Base-by-base conservation (phyloP, 176 grass and related monocot species). In the Triticum turgidum region DNA sequence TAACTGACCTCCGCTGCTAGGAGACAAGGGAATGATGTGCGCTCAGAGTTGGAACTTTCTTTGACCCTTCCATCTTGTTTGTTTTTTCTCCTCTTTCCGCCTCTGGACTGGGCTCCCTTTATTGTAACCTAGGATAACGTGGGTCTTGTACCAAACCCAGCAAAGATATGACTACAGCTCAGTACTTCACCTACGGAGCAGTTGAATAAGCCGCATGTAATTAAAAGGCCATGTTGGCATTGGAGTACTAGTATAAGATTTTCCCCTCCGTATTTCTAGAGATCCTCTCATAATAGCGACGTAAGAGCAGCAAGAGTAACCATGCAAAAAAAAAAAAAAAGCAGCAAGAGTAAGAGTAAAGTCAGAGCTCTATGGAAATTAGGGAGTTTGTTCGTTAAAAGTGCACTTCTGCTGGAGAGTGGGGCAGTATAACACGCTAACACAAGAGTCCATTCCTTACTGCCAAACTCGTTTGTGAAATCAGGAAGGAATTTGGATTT, bases 11-110 rank as follows among this genome's bases (percentile, higher is more conserved):
- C 4, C 0, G 12, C 24, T 34, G 44, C 39, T 70, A 77, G n/a
- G 32, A 37, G 70, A 91, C 78, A 85, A 76, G 78, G 20, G 78
- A 85, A 85, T 70, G 81, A 54, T 10, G 15, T 11, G 77, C 3
- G 32, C 42, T 9, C 82, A 6, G 69, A 3, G 38, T 77, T 83
- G 82, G 81, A 91, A 72, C 64, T 70, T 85, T 88, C 86, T 65
- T 11, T 77, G 47, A 71, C 76, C 49, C 76, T 69, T 74, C 56
- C 33, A 6, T 32, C 11, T 9, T 4, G 0, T 39, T 32, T 51
- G 11, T 35, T 77, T 2, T 14, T 6, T 17, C 7, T 47, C 9
- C 39, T 61, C 52, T 27, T 44, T 42, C 6, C 58, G 27, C 15
- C n/a, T 39, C 7, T 18, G 22, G 35, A 76, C 73, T 49, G 2